A percentile compares a stretch with the other conserved stretches of the same genome.
Conservation (phyloP, 2,329 filamentous ascomycete species). For the Neonectria neomacrospora region DNA sequence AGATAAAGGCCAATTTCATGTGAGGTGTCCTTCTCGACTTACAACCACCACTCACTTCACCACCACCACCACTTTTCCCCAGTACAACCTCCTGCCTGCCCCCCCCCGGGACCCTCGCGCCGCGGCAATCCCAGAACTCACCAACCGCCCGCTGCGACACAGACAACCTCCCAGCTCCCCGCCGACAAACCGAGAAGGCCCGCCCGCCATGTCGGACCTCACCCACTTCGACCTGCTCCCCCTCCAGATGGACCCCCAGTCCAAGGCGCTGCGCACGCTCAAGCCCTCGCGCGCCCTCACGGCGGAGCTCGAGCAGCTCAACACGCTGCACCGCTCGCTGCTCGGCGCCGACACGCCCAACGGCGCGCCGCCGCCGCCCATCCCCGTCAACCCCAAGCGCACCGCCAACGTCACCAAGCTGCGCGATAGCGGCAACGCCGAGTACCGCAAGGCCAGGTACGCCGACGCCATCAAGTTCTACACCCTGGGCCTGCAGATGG, state of each 20-base stretch:
- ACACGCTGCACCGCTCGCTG: conserved; percentile 80
- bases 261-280: conserved; percentile 74
- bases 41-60: conserved; percentile 18
- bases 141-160: neutral
- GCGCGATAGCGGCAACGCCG: conserved; percentile 84
- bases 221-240: conserved; percentile 86
- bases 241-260: conserved; percentile 81
- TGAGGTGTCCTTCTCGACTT: conserved; percentile 48
- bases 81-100: neutral
- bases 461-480: conserved; percentile 84
- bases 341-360: conserved; percentile 65
- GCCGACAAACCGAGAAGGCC: neutral
- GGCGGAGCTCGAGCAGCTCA: conserved; percentile 77
- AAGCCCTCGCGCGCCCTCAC: conserved; percentile 63
- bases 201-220: conserved; percentile 62
- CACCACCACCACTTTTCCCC: neutral
- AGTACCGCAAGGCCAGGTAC: conserved; percentile 82
- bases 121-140: neutral
- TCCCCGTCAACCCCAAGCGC: conserved; percentile 94
- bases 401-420: conserved; percentile 89
- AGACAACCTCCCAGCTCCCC: neutral
- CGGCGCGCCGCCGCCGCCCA: conserved; percentile 81
- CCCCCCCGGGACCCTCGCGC: neutral
- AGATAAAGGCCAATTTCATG: conserved; percentile 39
- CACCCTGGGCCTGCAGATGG: conserved; percentile 90